phyloP scores from a whole-genome alignment of 345 rosid species.

The Arabidopsis arenosa region DNA sequence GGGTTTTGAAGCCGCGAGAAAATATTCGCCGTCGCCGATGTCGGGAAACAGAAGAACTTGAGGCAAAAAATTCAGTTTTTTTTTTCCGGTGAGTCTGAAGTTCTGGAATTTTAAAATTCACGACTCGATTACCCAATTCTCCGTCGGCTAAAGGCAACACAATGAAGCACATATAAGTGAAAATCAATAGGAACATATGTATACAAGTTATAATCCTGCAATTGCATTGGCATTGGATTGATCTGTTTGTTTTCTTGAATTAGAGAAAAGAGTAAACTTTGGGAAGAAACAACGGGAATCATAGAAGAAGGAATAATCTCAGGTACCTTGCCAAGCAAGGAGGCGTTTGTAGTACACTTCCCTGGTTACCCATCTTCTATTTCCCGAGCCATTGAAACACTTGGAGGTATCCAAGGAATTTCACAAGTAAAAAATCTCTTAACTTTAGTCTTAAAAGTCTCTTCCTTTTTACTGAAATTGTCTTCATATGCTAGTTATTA shows the following conservation, averaged over 20 bases:
- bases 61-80: neutral
- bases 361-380: constrained; percentile 88
- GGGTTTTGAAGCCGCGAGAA: constrained; percentile 40
- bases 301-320: constrained; percentile 67
- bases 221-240: neutral
- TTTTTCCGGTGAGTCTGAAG: constrained; percentile 23
- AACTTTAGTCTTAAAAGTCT: neutral
- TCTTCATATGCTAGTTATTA: constrained; percentile 6
- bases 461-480: neutral
- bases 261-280: neutral
- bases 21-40: constrained; percentile 42
- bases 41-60: constrained; percentile 20
- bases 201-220: neutral
- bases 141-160: constrained; percentile 3
- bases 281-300: constrained; percentile 57
- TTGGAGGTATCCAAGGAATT: constrained; percentile 77
- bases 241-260: constrained; percentile 19
- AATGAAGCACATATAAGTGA: constrained; percentile 18
- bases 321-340: constrained; percentile 68
- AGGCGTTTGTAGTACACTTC: constrained; percentile 72
- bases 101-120: neutral
- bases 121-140: neutral
- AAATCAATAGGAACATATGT: neutral
- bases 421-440: constrained; percentile 50
- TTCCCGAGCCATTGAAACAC: constrained; percentile 74